Evolutionary conservation across 768 basidiomycete species (phyloP).

Genomic region (Phallus indusiatus): DNA sequence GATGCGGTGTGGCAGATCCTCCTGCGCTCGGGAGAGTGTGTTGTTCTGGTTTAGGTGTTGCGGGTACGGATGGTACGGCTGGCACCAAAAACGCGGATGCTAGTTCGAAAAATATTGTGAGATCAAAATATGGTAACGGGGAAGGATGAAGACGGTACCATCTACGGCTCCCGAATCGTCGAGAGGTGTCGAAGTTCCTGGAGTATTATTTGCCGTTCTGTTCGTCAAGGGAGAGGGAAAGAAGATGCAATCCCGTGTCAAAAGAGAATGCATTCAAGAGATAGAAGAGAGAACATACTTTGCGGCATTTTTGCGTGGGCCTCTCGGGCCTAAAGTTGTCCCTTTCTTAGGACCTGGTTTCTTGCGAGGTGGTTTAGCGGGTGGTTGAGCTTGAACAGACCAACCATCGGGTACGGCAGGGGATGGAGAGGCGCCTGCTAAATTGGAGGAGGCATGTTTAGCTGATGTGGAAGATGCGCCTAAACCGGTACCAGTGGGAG

Average conservation of each 20-base stretch:
- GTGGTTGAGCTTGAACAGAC: constrained; percentile 22
- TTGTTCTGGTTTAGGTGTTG: constrained; percentile 3
- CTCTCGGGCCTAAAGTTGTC: constrained; percentile 16
- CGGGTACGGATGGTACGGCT: constrained; percentile 5
- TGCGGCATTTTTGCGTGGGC: constrained; percentile 5
- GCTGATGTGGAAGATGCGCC: background rate
- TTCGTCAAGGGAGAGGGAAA: background rate
- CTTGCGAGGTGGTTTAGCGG: constrained; percentile 34
- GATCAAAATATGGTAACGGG: background rate
- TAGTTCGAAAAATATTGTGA: background rate
- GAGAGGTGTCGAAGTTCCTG: background rate
- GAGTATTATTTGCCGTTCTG: constrained; percentile 3
- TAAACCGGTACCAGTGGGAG: constrained; percentile 15
- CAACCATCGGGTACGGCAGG: constrained; percentile 35
- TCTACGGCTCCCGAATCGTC: constrained; percentile 1
- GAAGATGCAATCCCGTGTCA: background rate
- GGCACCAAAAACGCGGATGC: constrained; percentile 6
- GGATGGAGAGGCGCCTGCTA: constrained; percentile 28
- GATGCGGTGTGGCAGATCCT: background rate
- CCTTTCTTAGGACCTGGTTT: constrained; percentile 43
- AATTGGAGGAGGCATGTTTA: background rate
- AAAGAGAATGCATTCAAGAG: background rate
- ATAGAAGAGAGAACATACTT: background rate
- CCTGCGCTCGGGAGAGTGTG: background rate
- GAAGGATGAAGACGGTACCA: background rate